A percentile compares a stretch with the other conserved stretches of the same genome.
Conservation (phyloP, 2,329 filamentous ascomycete genomes). For the Cordyceps javanica region DNA sequence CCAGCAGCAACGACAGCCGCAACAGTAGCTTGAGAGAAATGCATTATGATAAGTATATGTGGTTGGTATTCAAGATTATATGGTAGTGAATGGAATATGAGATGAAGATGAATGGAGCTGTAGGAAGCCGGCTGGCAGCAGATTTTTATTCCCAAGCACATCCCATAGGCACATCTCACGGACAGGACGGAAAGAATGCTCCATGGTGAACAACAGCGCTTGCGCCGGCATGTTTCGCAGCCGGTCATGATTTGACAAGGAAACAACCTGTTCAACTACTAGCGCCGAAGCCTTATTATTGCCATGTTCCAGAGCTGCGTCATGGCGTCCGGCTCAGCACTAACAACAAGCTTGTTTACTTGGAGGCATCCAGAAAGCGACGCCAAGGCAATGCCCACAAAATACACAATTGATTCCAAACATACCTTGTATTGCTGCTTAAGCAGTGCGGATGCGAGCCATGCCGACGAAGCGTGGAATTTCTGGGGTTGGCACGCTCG, state of each 20-base stretch:
- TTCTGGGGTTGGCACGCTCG: background rate
- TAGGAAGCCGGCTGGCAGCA: background rate
- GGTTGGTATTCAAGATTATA: background rate
- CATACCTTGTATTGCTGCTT: background rate
- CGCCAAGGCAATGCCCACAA: background rate
- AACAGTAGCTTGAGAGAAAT: slow-evolving; percentile 15
- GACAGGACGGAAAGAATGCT: background rate
- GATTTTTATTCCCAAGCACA: slow-evolving; percentile 2
- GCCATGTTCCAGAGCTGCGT: background rate
- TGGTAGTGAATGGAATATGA: background rate
- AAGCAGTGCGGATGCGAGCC: background rate
- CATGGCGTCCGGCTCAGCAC: background rate
- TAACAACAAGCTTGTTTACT: background rate
- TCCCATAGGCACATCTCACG: background rate
- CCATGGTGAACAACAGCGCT: background rate
- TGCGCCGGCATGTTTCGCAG: background rate
- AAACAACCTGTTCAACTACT: background rate
- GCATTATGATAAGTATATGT: slow-evolving; percentile 11
- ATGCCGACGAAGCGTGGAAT: background rate
- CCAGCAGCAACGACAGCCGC: slow-evolving; percentile 13
- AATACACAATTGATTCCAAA: background rate
- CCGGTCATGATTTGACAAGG: background rate
- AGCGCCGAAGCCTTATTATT: background rate
- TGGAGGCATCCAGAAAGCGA: background rate
- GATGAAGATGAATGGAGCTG: background rate